Conservation (phyloP, 495 filamentous ascomycete species). For the Hyaloscypha finlandica region DNA sequence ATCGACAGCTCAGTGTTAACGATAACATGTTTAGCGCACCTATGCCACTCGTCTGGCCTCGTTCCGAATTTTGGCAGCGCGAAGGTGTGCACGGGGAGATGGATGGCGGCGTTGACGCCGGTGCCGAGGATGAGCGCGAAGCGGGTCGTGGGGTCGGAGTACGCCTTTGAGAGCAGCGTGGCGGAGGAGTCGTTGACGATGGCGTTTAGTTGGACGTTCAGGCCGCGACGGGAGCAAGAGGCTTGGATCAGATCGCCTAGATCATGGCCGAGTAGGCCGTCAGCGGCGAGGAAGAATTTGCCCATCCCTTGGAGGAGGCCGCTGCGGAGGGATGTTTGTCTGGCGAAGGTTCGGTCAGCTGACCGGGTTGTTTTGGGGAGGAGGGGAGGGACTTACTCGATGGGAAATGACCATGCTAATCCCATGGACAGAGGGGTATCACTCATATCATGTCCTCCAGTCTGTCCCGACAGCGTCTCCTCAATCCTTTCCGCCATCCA, state of each 20-base stretch:
- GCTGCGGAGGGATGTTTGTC: constrained; percentile 74
- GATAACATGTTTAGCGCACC: constrained; percentile 57
- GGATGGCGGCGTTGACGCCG: constrained; percentile 55
- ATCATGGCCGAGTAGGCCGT: constrained; percentile 51
- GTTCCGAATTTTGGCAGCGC: constrained; percentile 49
- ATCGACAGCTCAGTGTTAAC: constrained; percentile 89
- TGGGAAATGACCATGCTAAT: constrained; percentile 86
- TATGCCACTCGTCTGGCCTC: constrained; percentile 56
- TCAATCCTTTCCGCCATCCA: constrained; percentile 84
- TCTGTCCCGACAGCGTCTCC: constrained; percentile 45
- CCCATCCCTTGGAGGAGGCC: constrained; percentile 82
- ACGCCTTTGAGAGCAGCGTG: constrained; percentile 77
- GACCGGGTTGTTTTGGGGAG: constrained; percentile 1
- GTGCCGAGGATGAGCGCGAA: constrained; percentile 60
- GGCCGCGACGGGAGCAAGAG: constrained; percentile 42
- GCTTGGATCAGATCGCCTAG: constrained; percentile 52
- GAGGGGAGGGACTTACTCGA: constrained; percentile 58
- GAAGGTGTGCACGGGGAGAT: constrained; percentile 56
- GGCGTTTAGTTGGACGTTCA: constrained; percentile 67
- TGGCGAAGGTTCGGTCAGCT: constrained; percentile 23
- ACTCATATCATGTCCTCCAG: constrained; percentile 27
- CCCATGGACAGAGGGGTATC: constrained; percentile 52
- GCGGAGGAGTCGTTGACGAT: constrained; percentile 87
- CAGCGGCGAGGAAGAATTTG: constrained; percentile 69
- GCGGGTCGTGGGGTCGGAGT: constrained; percentile 61